Evolutionary conservation across 345 rosid genomes (phyloP).

Genomic region (Brassica napus): DNA sequence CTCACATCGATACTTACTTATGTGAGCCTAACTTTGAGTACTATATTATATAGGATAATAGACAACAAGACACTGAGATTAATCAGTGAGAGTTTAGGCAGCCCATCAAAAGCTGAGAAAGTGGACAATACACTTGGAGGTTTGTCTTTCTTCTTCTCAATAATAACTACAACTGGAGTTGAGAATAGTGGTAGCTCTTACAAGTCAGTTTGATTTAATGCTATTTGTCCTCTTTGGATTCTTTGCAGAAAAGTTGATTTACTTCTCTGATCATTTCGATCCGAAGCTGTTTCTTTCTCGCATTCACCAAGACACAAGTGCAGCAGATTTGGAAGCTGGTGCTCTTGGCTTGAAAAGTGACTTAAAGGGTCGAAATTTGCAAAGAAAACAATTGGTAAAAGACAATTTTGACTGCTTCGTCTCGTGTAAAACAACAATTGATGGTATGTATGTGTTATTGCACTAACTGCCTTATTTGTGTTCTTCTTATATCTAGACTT

Average conservation of each 20-base stretch:
- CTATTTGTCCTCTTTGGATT: neutral
- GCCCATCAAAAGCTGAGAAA: slow-evolving; percentile 60
- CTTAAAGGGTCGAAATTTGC: slow-evolving; percentile 86
- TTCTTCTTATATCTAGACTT: slow-evolving; percentile 17
- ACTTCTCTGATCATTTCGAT: slow-evolving; percentile 86
- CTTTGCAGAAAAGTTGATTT: slow-evolving; percentile 83
- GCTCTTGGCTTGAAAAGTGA: slow-evolving; percentile 94
- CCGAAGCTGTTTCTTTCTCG: slow-evolving; percentile 92
- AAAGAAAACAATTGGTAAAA: slow-evolving; percentile 91
- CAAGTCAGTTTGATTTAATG: neutral
- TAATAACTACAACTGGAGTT: no score
- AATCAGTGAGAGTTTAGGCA: slow-evolving; percentile 70
- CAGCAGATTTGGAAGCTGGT: slow-evolving; percentile 91
- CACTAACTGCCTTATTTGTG: slow-evolving; percentile 15
- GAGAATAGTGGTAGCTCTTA: no score
- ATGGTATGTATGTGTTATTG: slow-evolving; percentile 72
- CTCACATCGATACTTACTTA: neutral
- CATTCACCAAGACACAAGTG: slow-evolving; percentile 74
- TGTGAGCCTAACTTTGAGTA: slow-evolving; percentile 6
- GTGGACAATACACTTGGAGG: slow-evolving; percentile 77
- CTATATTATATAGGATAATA: slow-evolving; percentile 62
- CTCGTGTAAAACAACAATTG: slow-evolving; percentile 98
- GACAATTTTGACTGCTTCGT: slow-evolving; percentile 99
- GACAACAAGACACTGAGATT: slow-evolving; percentile 82
- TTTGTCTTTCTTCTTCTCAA: slow-evolving; percentile 25